phyloP scores from a whole-genome alignment of 2,329 filamentous ascomycete species.

The Ophiostoma sp. region DNA sequence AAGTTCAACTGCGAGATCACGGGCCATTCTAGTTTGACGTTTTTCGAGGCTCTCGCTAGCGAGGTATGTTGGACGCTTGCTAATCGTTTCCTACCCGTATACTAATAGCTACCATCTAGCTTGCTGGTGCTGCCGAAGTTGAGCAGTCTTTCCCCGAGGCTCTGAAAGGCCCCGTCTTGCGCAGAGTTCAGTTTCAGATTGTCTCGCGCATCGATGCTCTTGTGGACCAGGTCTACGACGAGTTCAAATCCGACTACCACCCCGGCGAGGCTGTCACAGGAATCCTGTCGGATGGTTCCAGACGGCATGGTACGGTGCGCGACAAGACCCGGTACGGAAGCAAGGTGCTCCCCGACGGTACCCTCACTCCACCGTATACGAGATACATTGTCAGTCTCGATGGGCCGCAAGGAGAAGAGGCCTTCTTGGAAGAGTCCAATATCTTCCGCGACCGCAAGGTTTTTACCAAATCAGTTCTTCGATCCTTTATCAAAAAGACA shows the following conservation, averaged over 20 bases:
- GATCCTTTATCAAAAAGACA: slow-evolving; percentile 91
- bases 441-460: slow-evolving; percentile 82
- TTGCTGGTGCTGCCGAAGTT: slow-evolving; percentile 77
- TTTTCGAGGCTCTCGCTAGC: slow-evolving; percentile 86
- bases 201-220: slow-evolving; percentile 82
- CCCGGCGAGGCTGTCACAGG: slow-evolving; percentile 80
- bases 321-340: slow-evolving; percentile 77
- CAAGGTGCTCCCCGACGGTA: slow-evolving; percentile 61
- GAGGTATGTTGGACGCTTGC: slow-evolving; percentile 58
- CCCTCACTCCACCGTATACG: slow-evolving; percentile 63
- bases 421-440: slow-evolving; percentile 72
- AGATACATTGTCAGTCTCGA: slow-evolving; percentile 76
- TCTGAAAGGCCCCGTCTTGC: slow-evolving; percentile 82
- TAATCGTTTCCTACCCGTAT: slow-evolving; percentile 23
- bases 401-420: slow-evolving; percentile 63
- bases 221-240: slow-evolving; percentile 62
- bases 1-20: slow-evolving; percentile 91
- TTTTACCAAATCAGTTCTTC: slow-evolving; percentile 90
- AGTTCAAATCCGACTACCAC: slow-evolving; percentile 87
- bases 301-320: slow-evolving; percentile 67
- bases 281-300: slow-evolving; percentile 61
- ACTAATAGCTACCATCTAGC: slow-evolving; percentile 41
- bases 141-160: slow-evolving; percentile 88
- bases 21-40: slow-evolving; percentile 83
- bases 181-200: slow-evolving; percentile 85